Base-by-base conservation (phyloP, 176 grass and related monocot genomes). In the Oryza nivara region DNA sequence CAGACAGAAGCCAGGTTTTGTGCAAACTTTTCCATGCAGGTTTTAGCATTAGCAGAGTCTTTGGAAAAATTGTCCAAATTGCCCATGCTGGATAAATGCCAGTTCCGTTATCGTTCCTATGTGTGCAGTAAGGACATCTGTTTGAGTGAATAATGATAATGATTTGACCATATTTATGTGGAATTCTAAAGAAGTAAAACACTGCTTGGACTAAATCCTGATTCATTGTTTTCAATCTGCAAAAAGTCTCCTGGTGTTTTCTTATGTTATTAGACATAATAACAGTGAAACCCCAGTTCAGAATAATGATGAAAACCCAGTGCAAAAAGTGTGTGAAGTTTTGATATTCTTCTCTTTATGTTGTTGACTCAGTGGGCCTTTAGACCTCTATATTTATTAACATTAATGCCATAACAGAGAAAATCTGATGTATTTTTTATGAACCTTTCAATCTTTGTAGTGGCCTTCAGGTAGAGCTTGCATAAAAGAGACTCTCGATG, bases 1-100 rank as follows among this genome's bases (percentile, higher is more conserved):
- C 19, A 92, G 78, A 78, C 84, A 83, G 56, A 48, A 82, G 78
- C 71, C 81, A 71, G 81, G 71, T 76, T 81, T 76, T 76, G 34
- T 65, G 76, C 65, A 70, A 81, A 80, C 76, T 88, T 91, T 85
- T 90, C 46, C 85, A 81, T 81, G 43, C 43, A 67, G 77, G 76
- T 75, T 83, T 87, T 76, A 70, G 76, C 32, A 88, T 90, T 88
- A 70, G 73, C n/a, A 67, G 61, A 68, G 56, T 61, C 77, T 74
- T 82, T 64, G 61, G 67, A 48, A 47, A 46, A 47, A 88, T 86
- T 92, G 82, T 86, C 90, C 51, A 82, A 73, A 85, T 68, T 86
- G 75, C 86, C 82, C 78, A 82, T 82, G 58, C 72, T 73, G 61
- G 58, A 74, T 81, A 72, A 26, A 76, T 76, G 58, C 4, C 45